These are phyloP conservation scores for Xylariaceae sp. DNA, from an alignment of 2,329 filamentous ascomycete genomes.

Conservation along the genomic window DNA sequence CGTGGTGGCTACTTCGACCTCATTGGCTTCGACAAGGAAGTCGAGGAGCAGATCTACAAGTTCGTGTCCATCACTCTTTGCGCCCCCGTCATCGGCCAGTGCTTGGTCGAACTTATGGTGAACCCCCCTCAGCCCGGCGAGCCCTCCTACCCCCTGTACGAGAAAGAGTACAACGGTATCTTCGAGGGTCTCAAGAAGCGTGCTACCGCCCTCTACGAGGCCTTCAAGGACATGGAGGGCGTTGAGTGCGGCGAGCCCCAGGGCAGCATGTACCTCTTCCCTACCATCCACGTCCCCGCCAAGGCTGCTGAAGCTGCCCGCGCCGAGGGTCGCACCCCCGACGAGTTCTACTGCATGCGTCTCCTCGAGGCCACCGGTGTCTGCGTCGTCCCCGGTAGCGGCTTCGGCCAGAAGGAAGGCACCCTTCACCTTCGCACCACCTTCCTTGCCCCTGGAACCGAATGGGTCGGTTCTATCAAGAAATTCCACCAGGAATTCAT, in stretches of 20 bases:
- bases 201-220: constrained; percentile 79
- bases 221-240: constrained; percentile 92
- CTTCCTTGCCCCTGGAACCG: constrained; percentile 91
- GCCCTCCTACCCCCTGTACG: constrained; percentile 77
- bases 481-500: constrained; percentile 92
- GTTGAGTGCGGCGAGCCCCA: constrained; percentile 85
- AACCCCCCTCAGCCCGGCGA: constrained; percentile 84
- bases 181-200: constrained; percentile 72
- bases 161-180: constrained; percentile 78
- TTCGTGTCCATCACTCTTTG: constrained; percentile 97
- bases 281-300: constrained; percentile 73
- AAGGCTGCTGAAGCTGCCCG: constrained; percentile 73
- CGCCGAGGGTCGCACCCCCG: constrained; percentile 66
- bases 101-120: constrained; percentile 95
- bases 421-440: constrained; percentile 94
- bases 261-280: constrained; percentile 99
- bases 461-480: constrained; percentile 82
- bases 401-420: constrained; percentile 89
- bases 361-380: constrained; percentile 91
- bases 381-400: constrained; percentile 85
- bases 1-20: constrained; percentile 97
- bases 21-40: constrained; percentile 76
- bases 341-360: constrained; percentile 91
- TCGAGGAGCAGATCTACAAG: constrained; percentile 95
- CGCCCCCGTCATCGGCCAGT: constrained; percentile 91